Conservation (phyloP, 2,329 filamentous ascomycete species). For the Aschersonia sp. region DNA sequence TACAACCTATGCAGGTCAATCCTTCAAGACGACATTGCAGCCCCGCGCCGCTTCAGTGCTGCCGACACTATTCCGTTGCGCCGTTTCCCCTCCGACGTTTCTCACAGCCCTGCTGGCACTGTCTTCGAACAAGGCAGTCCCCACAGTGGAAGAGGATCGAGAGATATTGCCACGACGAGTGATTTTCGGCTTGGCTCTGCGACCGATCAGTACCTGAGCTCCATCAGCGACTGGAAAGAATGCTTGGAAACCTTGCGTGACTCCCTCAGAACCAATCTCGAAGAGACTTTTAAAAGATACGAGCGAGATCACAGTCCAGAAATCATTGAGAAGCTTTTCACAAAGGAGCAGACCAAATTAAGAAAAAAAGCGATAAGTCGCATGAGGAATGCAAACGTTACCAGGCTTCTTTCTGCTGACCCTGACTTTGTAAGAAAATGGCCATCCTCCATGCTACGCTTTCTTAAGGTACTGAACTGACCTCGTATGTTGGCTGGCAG, state of each 20-base stretch:
- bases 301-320: conserved; percentile 27
- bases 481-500: conserved; percentile 6
- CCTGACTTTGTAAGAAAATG: conserved; percentile 22
- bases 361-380: conserved; percentile 26
- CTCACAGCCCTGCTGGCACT: neutral
- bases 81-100: neutral
- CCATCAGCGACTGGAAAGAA: conserved; percentile 29
- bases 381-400: conserved; percentile 31
- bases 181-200: conserved; percentile 7
- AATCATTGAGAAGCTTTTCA: conserved; percentile 27
- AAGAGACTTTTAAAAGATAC: conserved; percentile 29
- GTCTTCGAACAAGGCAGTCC: conserved; percentile 21
- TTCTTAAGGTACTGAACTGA: too few relatives aligned
- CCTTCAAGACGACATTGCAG: neutral
- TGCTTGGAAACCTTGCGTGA: conserved; percentile 26
- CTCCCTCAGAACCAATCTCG: conserved; percentile 24
- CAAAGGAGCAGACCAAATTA: conserved; percentile 19
- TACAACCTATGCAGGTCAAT: neutral
- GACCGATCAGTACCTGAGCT: conserved; percentile 20
- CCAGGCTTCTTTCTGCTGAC: conserved; percentile 26
- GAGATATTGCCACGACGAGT: conserved; percentile 15
- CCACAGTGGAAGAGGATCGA: conserved; percentile 20
- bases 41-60: neutral
- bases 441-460: too few relatives aligned
- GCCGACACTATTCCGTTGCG: neutral